phyloP scores from a whole-genome alignment of 163 green algal genomes.

The Volvox carteri region DNA sequence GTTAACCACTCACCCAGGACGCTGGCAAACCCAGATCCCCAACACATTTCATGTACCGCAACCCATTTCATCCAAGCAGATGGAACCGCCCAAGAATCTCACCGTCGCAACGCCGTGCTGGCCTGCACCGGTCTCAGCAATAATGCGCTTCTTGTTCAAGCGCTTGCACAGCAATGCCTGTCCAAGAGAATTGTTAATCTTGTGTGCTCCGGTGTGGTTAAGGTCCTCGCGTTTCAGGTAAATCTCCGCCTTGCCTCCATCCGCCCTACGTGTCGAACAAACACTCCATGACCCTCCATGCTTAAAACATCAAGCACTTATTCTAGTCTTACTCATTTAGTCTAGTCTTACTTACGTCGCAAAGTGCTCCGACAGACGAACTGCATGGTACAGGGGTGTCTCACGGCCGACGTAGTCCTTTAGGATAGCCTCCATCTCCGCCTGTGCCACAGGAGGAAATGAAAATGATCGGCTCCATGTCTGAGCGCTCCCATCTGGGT shows the following conservation, averaged over 20 bases:
- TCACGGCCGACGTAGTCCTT: conserved; percentile 98
- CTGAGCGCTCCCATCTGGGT: not conserved
- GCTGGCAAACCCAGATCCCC: no score
- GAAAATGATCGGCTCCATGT: not conserved
- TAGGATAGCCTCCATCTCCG: conserved; percentile 90
- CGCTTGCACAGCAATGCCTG: conserved; percentile 95
- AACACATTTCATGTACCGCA: no score
- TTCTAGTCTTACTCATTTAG: no score
- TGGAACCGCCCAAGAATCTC: no score
- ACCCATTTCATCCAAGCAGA: not conserved
- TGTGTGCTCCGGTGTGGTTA: conserved; percentile 99
- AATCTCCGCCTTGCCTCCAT: conserved; percentile 91
- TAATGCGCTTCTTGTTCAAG: conserved; percentile 98
- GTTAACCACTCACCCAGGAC: no score
- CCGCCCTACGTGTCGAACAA: conserved; percentile 74
- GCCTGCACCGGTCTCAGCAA: conserved; percentile 98
- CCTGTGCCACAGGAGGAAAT: conserved; percentile 70
- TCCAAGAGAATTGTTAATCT: conserved; percentile 99
- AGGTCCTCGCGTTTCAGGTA: conserved; percentile 99
- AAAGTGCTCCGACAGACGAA: conserved; percentile 94
- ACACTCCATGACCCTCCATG: no score
- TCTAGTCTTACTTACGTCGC: conserved; percentile 72
- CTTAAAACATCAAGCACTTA: no score
- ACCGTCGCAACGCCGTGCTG: conserved; percentile 99
- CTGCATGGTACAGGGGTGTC: conserved; percentile 96